These are phyloP conservation scores for Articulospora tetracladia DNA, from an alignment of 495 filamentous ascomycete genomes.

Conservation along the genomic window DNA sequence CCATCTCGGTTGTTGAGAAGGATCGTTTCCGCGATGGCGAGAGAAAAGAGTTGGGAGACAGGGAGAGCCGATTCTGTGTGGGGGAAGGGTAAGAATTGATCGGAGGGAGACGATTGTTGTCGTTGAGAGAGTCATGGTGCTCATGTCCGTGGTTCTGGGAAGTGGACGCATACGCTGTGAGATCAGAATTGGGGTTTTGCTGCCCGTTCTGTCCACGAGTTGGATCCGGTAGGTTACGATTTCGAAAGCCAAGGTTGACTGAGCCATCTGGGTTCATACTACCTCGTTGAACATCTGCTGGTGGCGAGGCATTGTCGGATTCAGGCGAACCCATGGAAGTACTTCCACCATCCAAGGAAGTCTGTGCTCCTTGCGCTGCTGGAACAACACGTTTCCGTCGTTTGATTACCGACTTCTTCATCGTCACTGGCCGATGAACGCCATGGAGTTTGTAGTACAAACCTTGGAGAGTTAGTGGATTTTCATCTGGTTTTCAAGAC, in stretches of 20 bases:
- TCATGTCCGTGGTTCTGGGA: constrained; percentile 30
- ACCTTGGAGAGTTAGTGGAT: constrained; percentile 43
- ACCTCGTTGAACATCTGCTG: constrained; percentile 36
- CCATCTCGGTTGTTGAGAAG: constrained; percentile 52
- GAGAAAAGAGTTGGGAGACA: constrained; percentile 48
- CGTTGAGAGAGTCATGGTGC: constrained; percentile 38
- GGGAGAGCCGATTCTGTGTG: constrained; percentile 35
- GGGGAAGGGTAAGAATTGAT: constrained; percentile 38
- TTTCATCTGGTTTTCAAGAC: not conserved
- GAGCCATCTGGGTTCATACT: constrained; percentile 51
- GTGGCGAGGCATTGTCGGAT: constrained; percentile 39
- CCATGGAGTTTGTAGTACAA: constrained; percentile 98
- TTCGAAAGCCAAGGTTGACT: constrained; percentile 56
- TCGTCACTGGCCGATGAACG: constrained; percentile 83
- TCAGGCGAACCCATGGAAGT: constrained; percentile 30
- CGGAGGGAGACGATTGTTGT: constrained; percentile 54
- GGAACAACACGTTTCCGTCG: constrained; percentile 93
- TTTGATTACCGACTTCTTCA: constrained; percentile 98
- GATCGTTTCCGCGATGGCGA: constrained; percentile 62
- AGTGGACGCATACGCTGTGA: constrained; percentile 37
- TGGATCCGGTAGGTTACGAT: constrained; percentile 45
- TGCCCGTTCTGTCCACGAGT: constrained; percentile 31
- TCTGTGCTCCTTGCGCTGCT: constrained; percentile 52
- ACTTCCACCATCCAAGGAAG: constrained; percentile 32
- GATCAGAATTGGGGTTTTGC: constrained; percentile 31